Base-by-base conservation (phyloP, 805 yeast species). In the Cyberlindnera galapagoensis region DNA sequence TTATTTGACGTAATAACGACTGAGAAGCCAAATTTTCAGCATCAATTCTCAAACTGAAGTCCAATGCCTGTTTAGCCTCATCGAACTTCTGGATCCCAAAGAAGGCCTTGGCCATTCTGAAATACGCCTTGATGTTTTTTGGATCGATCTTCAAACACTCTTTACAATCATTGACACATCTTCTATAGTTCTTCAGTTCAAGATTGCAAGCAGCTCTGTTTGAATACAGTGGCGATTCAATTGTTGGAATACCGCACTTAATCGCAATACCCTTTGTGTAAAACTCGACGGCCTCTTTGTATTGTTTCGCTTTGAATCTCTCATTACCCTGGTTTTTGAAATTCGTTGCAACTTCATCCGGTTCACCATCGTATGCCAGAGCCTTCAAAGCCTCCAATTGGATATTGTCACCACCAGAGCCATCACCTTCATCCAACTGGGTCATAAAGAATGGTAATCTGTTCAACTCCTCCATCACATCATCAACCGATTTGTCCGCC, bases 311-410 rank as follows among this genome's bases (percentile, higher is more conserved):
- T 53, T 74, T 79, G 60, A 69, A 92, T 37, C 83, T 71, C 11
- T 86, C 97, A 55, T 94, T 92, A 6, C 98, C 99, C 53, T 90
- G 97, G 39, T 73, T 78, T 42, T 87, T 86, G 63, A 88, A 92
- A 51, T 87, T 88, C 16, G 74, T 67, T 4, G 97, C 97, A 21
- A 87, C 65, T 51, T 92, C 98, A 48, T 81, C 78, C 0, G 97
- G 96, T 42, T 86, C 95, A 27, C 97, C 98, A 30, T 92, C 98
- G 51, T 85, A 87, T 0, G 94, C 95, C 45, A 92, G 63, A 5
- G 95, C 90, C 51, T 80, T 80, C 36, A 92, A 66, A 0, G 98
- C 98, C 52, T 90, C 97, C 12, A 92, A 60, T 31, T 75, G 79
- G 5, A 66, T 51, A 49, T 83, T 84, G 26, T 76, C 80, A 20